Evolutionary conservation across 495 filamentous ascomycete genomes (phyloP), one percentile per base, ranked within the genome.

Genomic region (Chaetomium tenue): DNA sequence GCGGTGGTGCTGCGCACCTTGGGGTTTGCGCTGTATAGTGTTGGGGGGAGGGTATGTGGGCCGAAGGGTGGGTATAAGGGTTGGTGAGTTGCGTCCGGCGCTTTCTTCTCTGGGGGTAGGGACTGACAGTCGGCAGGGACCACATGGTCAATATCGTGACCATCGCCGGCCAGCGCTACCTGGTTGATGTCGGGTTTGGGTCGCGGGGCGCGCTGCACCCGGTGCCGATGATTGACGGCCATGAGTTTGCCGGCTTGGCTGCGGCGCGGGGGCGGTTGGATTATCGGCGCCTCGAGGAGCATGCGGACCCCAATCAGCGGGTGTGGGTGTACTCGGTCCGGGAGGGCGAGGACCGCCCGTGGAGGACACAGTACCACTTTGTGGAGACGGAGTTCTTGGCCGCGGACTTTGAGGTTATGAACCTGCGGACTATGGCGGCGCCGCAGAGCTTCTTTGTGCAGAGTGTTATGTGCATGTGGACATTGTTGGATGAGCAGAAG

Each of bases 121-220:
- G n/a, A n/a, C n/a, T n/a, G n/a, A n/a, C n/a, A n/a, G n/a, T n/a
- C n/a, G n/a, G 11, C 51, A 88, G 87, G 84, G 79, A 76, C 22
- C 90, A 93, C 72, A 88, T 90, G 73, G 81, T 89, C 39, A 90
- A 87, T 71, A 81, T 93, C 39, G 82, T 91, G 42, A 80, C 77
- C 12, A 78, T 92, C 23, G 68, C 70, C 9, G 73, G 71, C 15
- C 26, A 68, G 12, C 78, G 78, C 63, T 91, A 84, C 60, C 77
- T 85, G 50, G 77, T 92, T 3, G 90, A 95, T 64, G 87, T 91
- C 15, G 89, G 83, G 0, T 92, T 92, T 60, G 91, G 90, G 5
- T 77, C 71, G 46, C 67, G 74, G 60, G 74, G 71, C 18, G 62
- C 77, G 0, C 68, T 69, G 3, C 37, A 66, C 0, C 79, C 79